Base-by-base conservation (phyloP, 2,329 filamentous ascomycete species). In the Huntiella bhutanensis region DNA sequence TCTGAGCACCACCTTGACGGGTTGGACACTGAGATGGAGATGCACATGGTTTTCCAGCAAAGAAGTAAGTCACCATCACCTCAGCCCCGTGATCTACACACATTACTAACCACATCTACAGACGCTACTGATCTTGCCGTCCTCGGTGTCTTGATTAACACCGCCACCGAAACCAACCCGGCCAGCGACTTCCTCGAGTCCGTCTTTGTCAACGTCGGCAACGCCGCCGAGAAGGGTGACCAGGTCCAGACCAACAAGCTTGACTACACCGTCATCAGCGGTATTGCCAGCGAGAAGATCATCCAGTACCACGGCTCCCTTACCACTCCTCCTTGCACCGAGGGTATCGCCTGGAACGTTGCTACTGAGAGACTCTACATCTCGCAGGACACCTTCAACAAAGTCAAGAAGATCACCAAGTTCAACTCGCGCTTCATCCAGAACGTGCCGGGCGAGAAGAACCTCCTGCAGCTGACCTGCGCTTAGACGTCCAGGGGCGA, bases 321-420 rank as follows among this genome's bases (percentile, higher is more conserved):
- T 41, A 79, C 75, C 36, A 77, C 73, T 0, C 75, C 75, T 15
- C 75, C 75, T 3, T 78, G 75, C 59, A 63, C 63, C 12, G 72
- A 77, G 57, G 67, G 67, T 19, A 60, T 78, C 16, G 61, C 58
- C 7, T 77, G 72, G 64, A 59, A 72, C 41, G 58, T 75, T 37
- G 67, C 66, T 52, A 60, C 63, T 50, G 53, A 68, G 47, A 64
- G 66, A 34, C 55, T 75, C 3, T 56, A 58, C 33, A 58, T 77
- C 51, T 60, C 64, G 52, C 62, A 70, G 12, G 57, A 57, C 4
- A 70, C 67, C 12, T 77, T 60, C 56, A 64, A 68, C 52, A 60
- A 59, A 38, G 66, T 71, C 48, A 73, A 73, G 58, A 58, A 56
- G 28, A 63, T 75, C 28, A 58, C 72, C 43, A 70, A 67, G 53